Base-by-base conservation (phyloP, 352 stramenopile genomes). In the Globisporangium nunn region DNA sequence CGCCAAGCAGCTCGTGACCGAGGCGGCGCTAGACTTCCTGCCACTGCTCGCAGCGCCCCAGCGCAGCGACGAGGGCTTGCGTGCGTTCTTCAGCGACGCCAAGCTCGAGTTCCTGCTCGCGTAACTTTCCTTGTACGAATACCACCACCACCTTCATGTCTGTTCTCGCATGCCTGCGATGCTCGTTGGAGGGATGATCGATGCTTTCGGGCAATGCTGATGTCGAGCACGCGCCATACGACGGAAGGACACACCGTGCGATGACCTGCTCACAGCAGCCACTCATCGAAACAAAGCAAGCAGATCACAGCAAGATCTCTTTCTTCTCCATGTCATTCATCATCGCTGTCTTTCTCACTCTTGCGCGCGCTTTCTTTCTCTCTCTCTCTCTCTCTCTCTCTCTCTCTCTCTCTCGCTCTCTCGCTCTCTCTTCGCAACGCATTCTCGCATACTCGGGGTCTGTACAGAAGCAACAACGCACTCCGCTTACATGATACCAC, bases 401-500 rank as follows among this genome's bases (percentile, higher is more conserved):
- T 15, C 35, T 40, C 35, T 40, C 35, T 40, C 35, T 7, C n/a
- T 11, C 11, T 37, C 46, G 37, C 18, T 30, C 28, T 12, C 6
- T n/a, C 35, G 0, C 33, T 5, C 28, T 49, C 35, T 29, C 46
- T 40, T 5, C 6, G 6, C 33, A 11, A 11, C 33, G 10, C 33
- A 11, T 5, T 40, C 35, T 40, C 35, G 35, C 7, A 40, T 28
- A 47, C 41, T 47, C 41, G 18, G 40, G 23, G 43, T 47, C 41
- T 47, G 41, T 47, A 47, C 41, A 47, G 41, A 47, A 47, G 41
- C 41, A 47, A 7, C 41, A 17, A 23, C 41, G 14, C 41, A 23
- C 41, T 47, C 41, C 41, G 41, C 52, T 72, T 72, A 75, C 67
- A 75, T 75, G 62, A 75, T 72, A 23, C 67, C 67, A 50, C 67